Conservation (phyloP, 441 rosid genomes). For the Populus trichocarpa region DNA sequence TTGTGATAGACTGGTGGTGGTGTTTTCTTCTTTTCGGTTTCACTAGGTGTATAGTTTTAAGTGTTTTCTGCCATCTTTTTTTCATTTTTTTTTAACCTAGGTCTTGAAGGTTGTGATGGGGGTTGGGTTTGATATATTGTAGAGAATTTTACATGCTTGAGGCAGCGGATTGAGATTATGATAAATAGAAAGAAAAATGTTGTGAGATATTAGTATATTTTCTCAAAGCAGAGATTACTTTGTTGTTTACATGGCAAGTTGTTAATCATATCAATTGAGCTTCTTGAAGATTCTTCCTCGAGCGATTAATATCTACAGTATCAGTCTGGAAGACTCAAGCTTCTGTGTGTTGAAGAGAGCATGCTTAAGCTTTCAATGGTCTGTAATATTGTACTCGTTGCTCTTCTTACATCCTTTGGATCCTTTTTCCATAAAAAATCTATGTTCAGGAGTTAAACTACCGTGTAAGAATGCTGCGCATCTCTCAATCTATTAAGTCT, state of each 20-base stretch:
- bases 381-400: neutral
- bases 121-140: conserved; percentile 21
- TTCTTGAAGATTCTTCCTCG: neutral
- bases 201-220: conserved; percentile 12
- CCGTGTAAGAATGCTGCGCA: neutral
- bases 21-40: neutral
- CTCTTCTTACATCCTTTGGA: too few species aligned
- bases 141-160: conserved; percentile 32
- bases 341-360: neutral
- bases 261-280: neutral
- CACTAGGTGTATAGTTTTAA: conserved; percentile 36
- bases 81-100: conserved; percentile 10
- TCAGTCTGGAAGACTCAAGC: neutral
- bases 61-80: conserved; percentile 18
- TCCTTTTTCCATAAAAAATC: too few species aligned
- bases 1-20: conserved; percentile 11
- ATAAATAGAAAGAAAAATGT: conserved; percentile 23
- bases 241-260: neutral
- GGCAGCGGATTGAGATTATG: conserved; percentile 27
- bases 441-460: neutral
- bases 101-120: conserved; percentile 31
- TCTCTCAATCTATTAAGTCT: too few species aligned
- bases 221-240: neutral
- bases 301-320: neutral
- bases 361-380: neutral